Conservation (phyloP, 2,329 filamentous ascomycete species). For the Aspergillus sp. region DNA sequence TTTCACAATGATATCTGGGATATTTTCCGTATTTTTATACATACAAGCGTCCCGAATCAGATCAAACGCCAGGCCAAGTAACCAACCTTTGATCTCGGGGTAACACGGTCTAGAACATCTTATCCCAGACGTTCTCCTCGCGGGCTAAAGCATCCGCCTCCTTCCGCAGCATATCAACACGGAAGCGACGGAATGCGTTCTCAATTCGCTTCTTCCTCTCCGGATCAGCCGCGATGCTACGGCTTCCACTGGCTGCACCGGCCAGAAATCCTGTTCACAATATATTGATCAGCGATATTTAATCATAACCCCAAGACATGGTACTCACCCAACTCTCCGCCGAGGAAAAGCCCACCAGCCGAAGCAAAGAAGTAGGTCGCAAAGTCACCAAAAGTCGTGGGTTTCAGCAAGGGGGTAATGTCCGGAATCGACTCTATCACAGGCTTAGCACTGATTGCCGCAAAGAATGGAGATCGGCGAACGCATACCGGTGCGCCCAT, state of each 20-base stretch:
- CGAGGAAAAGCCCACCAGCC: slow-evolving; percentile 61
- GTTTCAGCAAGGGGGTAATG: slow-evolving; percentile 56
- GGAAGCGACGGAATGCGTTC: slow-evolving; percentile 61
- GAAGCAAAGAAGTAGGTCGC: slow-evolving; percentile 64
- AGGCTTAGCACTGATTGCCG: background rate
- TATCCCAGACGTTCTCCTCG: slow-evolving; percentile 25
- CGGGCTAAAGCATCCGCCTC: slow-evolving; percentile 58
- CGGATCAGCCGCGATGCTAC: slow-evolving; percentile 54
- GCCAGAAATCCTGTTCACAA: slow-evolving; percentile 50
- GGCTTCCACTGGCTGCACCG: slow-evolving; percentile 55
- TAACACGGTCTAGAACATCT: slow-evolving; percentile 20
- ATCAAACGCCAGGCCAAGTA: no score
- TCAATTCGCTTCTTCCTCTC: slow-evolving; percentile 59
- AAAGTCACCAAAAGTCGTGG: slow-evolving; percentile 58
- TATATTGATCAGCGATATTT: background rate
- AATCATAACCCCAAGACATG: slow-evolving; percentile 1
- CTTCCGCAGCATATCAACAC: slow-evolving; percentile 61
- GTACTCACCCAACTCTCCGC: slow-evolving; percentile 53
- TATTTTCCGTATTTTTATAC: no score
- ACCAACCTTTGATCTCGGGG: no score
- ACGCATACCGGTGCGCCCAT: slow-evolving; percentile 55
- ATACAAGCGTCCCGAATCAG: no score
- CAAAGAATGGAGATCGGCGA: background rate
- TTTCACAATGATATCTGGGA: no score
- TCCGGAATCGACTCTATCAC: slow-evolving; percentile 60